Evolutionary conservation across 108 stramenopile genomes (phyloP).

Genomic region (Poteriospumella lacustris): DNA sequence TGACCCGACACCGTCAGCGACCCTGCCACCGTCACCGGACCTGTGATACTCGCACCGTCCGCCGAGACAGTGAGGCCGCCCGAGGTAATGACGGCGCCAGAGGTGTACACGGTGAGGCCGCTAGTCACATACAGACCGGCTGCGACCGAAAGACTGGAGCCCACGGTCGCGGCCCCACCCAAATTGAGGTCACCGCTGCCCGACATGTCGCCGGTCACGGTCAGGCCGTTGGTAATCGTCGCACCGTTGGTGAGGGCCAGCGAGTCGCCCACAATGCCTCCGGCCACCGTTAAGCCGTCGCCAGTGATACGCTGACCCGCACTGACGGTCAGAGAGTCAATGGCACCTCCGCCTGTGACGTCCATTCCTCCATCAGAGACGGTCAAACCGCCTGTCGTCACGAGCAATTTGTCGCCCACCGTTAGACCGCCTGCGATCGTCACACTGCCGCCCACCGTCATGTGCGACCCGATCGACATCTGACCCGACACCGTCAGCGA

Average conservation of each 20-base stretch:
- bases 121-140: not conserved
- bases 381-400: conserved; percentile 21
- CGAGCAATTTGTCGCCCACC: not conserved
- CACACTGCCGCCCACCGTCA: not conserved
- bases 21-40: not conserved
- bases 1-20: not conserved
- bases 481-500: not conserved
- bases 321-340: too few relatives aligned
- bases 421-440: conserved; percentile 13
- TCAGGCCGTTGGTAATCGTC: not conserved
- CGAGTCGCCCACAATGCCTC: conserved; percentile 10
- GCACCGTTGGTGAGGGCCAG: not conserved
- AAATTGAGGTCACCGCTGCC: too few relatives aligned
- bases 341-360: too few relatives aligned
- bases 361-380: not conserved
- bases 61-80: conserved; percentile 9
- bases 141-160: not conserved
- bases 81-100: not conserved
- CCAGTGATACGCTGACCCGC: not conserved
- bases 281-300: not conserved
- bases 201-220: not conserved
- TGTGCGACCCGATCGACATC: too few relatives aligned
- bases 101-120: not conserved
- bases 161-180: conserved; percentile 3
- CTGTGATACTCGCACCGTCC: conserved; percentile 2